These are phyloP conservation scores for Pseudopediastrum boryanum DNA, from an alignment of 139 green algal species.

Conservation along the genomic window DNA sequence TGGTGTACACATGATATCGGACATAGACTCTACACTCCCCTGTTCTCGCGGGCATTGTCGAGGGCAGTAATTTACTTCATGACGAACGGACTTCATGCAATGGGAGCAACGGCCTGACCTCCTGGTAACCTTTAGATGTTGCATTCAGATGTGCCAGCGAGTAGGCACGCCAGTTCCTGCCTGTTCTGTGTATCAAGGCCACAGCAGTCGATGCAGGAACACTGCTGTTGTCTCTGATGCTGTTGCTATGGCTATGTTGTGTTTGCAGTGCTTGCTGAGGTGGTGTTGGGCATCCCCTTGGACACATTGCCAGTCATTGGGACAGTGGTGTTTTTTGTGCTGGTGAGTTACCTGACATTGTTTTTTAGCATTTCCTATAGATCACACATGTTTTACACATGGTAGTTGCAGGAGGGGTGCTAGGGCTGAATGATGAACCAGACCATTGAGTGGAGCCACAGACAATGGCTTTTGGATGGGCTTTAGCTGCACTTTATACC, in stretches of 20 bases:
- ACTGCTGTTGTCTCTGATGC: neutral
- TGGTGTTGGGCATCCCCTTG: slow-evolving; percentile 30
- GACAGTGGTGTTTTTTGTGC: slow-evolving; percentile 20
- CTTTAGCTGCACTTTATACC: too few relatives aligned
- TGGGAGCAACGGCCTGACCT: neutral
- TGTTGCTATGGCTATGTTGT: slow-evolving; percentile 32
- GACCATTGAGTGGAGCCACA: too few relatives aligned
- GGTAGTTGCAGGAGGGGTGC: neutral
- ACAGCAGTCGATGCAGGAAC: neutral
- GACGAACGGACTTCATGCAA: neutral
- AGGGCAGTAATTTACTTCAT: too few relatives aligned
- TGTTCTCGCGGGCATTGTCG: too few relatives aligned
- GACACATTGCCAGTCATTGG: slow-evolving; percentile 42
- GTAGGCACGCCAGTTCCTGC: too few relatives aligned
- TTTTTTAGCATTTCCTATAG: neutral
- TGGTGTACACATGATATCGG: too few relatives aligned
- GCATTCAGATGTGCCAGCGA: too few relatives aligned
- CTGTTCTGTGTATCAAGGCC: neutral
- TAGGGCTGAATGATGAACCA: too few relatives aligned
- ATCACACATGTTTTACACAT: neutral
- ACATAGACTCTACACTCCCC: too few relatives aligned
- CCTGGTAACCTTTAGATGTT: neutral
- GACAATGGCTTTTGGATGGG: too few relatives aligned
- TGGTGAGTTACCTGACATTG: slow-evolving; percentile 29
- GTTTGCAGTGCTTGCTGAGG: slow-evolving; percentile 34